Percentiles rank a stretch among this genome's conserved stretches.
Evolutionary conservation across 202 grass and related monocot species (phyloP).

Genomic region (Eragrostis tef): DNA sequence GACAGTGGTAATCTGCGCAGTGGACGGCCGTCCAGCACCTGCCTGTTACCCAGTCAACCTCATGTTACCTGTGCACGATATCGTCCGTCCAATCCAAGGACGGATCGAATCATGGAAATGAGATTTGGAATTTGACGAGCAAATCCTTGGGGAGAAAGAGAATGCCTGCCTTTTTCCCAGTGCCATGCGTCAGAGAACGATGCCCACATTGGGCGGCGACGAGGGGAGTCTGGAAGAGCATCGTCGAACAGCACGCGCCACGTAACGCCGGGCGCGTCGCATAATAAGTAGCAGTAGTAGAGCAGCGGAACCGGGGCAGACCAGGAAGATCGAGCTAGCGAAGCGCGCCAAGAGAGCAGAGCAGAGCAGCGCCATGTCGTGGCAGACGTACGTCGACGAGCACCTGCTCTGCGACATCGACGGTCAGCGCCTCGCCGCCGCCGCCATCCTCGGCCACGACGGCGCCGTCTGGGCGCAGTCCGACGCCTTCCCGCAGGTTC

Average conservation of each 20-base stretch:
- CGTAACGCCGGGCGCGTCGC: neutral
- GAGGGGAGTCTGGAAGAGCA: neutral
- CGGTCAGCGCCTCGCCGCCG: slow-evolving; percentile 50
- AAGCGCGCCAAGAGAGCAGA: neutral
- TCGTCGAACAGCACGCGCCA: neutral
- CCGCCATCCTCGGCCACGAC: slow-evolving; percentile 56
- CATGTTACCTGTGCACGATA: neutral
- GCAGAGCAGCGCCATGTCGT: slow-evolving; percentile 37
- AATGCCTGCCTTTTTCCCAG: neutral
- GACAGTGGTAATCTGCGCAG: neutral
- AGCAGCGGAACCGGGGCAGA: too few species aligned
- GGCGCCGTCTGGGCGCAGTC: slow-evolving; percentile 53
- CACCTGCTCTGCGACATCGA: slow-evolving; percentile 55
- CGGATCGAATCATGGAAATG: slow-evolving; percentile 13
- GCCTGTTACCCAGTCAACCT: too few species aligned
- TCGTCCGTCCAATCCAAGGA: neutral
- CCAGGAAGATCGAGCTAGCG: too few species aligned
- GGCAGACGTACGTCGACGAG: slow-evolving; percentile 57
- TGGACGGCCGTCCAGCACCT: too few species aligned
- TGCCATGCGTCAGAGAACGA: neutral
- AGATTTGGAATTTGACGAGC: neutral
- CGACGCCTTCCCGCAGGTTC: slow-evolving; percentile 41
- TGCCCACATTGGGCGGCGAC: slow-evolving; percentile 3
- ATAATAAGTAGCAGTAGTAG: too few species aligned
- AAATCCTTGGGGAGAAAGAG: neutral